Evolutionary conservation across 2,329 filamentous ascomycete species (phyloP).

Genomic region (Hypoxylon sp.): DNA sequence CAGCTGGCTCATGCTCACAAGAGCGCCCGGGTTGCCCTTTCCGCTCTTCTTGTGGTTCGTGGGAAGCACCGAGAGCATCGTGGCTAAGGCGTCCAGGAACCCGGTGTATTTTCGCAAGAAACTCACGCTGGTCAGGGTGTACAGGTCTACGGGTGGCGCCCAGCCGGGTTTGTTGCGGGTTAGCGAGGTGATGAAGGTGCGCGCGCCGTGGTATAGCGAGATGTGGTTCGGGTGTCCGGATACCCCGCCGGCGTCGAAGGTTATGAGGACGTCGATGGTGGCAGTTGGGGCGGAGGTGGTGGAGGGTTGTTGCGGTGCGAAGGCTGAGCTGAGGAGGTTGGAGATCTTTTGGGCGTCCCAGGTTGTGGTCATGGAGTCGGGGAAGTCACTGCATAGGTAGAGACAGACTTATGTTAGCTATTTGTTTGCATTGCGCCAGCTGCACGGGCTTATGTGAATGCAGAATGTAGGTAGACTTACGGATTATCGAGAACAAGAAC

Average conservation of each 20-base stretch:
- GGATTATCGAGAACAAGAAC: constrained; percentile 85
- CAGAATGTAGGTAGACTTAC: constrained; percentile 54
- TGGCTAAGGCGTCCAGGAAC: constrained; percentile 78
- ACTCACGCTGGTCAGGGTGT: constrained; percentile 79
- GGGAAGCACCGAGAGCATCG: constrained; percentile 66
- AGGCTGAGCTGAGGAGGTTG: constrained; percentile 73
- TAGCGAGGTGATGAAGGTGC: constrained; percentile 73
- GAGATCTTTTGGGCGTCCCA: constrained; percentile 80
- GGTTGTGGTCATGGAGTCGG: constrained; percentile 83
- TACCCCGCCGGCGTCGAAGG: constrained; percentile 85
- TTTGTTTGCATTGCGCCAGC: no score
- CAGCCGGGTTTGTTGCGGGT: constrained; percentile 70
- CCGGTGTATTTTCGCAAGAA: constrained; percentile 82
- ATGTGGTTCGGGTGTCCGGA: constrained; percentile 94
- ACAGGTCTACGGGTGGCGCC: constrained; percentile 80
- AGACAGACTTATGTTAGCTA: neutral
- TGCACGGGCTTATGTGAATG: neutral
- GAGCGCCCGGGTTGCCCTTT: constrained; percentile 61
- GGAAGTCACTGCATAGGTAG: constrained; percentile 74
- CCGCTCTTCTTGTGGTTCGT: constrained; percentile 42
- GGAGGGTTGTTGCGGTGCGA: constrained; percentile 64
- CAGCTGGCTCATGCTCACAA: constrained; percentile 78
- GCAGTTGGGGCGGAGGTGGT: constrained; percentile 51
- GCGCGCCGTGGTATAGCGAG: constrained; percentile 84
- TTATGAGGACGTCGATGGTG: constrained; percentile 83